phyloP scores from a whole-genome alignment of 2,329 filamentous ascomycete genomes.

The Corynespora cassiicola region DNA sequence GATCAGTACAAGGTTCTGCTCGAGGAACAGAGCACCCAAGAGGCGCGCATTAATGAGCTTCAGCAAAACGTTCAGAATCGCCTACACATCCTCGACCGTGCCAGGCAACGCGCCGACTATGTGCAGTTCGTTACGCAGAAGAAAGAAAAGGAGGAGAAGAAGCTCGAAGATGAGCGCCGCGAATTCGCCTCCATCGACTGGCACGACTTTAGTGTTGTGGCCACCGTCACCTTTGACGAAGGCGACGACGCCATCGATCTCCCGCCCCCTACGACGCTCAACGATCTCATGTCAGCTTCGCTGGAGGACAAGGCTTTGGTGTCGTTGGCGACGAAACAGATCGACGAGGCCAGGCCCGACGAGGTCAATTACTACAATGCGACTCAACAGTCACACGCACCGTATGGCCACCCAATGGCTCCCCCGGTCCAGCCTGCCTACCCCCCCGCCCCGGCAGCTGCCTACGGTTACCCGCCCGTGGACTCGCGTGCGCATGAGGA shows the following conservation, averaged over 20 bases:
- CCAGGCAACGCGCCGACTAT: slow-evolving; percentile 87
- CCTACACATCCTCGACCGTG: slow-evolving; percentile 78
- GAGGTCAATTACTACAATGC: slow-evolving; percentile 59
- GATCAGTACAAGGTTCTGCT: slow-evolving; percentile 91
- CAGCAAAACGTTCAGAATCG: slow-evolving; percentile 79
- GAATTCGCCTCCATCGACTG: slow-evolving; percentile 90
- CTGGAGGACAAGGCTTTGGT: slow-evolving; percentile 94
- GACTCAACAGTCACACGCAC: slow-evolving; percentile 34
- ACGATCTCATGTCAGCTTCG: slow-evolving; percentile 91
- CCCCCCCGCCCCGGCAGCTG: slow-evolving; percentile 24
- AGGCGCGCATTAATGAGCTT: slow-evolving; percentile 75
- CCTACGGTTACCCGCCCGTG: slow-evolving; percentile 37
- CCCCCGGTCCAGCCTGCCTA: slow-evolving; percentile 38
- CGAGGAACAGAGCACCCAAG: slow-evolving; percentile 73
- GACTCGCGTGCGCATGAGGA: slow-evolving; percentile 44
- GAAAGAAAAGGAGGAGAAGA: slow-evolving; percentile 87
- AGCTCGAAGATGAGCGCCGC: slow-evolving; percentile 79
- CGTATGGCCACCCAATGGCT: slow-evolving; percentile 35
- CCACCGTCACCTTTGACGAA: slow-evolving; percentile 91
- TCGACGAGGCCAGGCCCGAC: slow-evolving; percentile 93
- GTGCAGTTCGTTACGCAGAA: slow-evolving; percentile 83
- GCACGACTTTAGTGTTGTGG: slow-evolving; percentile 96
- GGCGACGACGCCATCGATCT: slow-evolving; percentile 85
- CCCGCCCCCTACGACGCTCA: slow-evolving; percentile 85
- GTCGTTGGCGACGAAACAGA: slow-evolving; percentile 81